phyloP scores from a whole-genome alignment of 1,139 yeast genomes.

The Suhomyces anneliseae region DNA sequence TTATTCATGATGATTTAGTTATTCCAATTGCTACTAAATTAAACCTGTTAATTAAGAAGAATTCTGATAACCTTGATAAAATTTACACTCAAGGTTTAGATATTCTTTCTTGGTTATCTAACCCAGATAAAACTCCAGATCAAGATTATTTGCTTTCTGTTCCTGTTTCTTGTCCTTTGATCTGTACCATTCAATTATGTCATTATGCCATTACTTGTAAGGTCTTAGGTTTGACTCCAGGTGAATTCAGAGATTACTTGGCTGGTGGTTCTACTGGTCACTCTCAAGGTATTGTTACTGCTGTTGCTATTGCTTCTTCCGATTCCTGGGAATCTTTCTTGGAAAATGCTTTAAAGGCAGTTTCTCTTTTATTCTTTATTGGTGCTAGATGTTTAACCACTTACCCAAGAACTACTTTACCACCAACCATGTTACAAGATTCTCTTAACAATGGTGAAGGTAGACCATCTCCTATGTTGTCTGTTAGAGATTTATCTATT shows the following conservation, averaged over 20 bases:
- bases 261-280: conserved; percentile 89
- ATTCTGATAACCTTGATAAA: conserved; percentile 59
- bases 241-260: conserved; percentile 70
- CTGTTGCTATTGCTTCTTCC: conserved; percentile 86
- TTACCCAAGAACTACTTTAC: conserved; percentile 91
- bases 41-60: conserved; percentile 66
- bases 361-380: conserved; percentile 83
- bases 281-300: conserved; percentile 95
- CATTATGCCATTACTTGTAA: conserved; percentile 89
- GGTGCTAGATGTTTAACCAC: conserved; percentile 89
- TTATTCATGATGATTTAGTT: conserved; percentile 66
- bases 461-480: conserved; percentile 94
- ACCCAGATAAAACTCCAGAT: conserved; percentile 86
- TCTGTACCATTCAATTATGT: conserved; percentile 91
- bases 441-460: conserved; percentile 95
- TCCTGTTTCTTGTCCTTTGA: conserved; percentile 93
- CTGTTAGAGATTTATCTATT: conserved; percentile 81
- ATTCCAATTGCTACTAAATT: conserved; percentile 67
- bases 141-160: conserved; percentile 85
- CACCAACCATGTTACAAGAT: conserved; percentile 92
- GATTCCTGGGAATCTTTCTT: conserved; percentile 84
- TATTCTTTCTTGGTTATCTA: conserved; percentile 79
- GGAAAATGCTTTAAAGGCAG: conserved; percentile 70
- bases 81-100: conserved; percentile 94
- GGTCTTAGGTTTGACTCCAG: conserved; percentile 85